Percentiles rank a stretch among this genome's conserved stretches.
Conservation (phyloP, 345 rosid species). For the Heritiera littoralis region DNA sequence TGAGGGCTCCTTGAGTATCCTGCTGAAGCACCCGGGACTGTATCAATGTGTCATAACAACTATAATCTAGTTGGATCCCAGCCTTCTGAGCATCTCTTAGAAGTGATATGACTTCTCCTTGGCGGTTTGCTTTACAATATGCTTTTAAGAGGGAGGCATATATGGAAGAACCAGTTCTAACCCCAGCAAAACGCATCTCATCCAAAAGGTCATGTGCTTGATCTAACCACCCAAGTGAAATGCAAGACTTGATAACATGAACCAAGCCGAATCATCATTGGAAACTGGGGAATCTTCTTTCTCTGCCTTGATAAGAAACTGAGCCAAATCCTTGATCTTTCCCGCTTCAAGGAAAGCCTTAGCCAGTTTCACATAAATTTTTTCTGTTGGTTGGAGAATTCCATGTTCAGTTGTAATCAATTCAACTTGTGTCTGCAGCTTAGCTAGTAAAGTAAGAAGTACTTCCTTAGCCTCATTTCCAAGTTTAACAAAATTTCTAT, state of each 20-base stretch:
- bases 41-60: conserved; percentile 73
- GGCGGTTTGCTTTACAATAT: conserved; percentile 64
- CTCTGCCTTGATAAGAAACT: conserved; percentile 59
- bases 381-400: conserved; percentile 82
- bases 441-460: conserved; percentile 51
- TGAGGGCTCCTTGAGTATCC: conserved; percentile 76
- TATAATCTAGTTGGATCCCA: conserved; percentile 85
- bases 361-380: conserved; percentile 61
- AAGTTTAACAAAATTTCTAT: conserved; percentile 51
- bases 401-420: conserved; percentile 68
- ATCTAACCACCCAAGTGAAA: conserved; percentile 85
- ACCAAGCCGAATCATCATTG: conserved; percentile 64
- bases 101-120: conserved; percentile 63
- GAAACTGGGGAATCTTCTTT: conserved; percentile 68
- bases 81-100: conserved; percentile 82
- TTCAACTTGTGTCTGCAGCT: conserved; percentile 59
- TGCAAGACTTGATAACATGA: conserved; percentile 73
- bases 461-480: conserved; percentile 64
- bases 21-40: conserved; percentile 57
- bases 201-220: conserved; percentile 92
- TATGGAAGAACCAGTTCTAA: conserved; percentile 63
- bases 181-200: conserved; percentile 81
- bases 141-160: conserved; percentile 76
- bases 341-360: conserved; percentile 32
- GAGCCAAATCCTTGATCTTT: too few relatives aligned